These are phyloP conservation scores for Prunus mume DNA, from an alignment of 306 rosid genomes.

Conservation along the genomic window DNA sequence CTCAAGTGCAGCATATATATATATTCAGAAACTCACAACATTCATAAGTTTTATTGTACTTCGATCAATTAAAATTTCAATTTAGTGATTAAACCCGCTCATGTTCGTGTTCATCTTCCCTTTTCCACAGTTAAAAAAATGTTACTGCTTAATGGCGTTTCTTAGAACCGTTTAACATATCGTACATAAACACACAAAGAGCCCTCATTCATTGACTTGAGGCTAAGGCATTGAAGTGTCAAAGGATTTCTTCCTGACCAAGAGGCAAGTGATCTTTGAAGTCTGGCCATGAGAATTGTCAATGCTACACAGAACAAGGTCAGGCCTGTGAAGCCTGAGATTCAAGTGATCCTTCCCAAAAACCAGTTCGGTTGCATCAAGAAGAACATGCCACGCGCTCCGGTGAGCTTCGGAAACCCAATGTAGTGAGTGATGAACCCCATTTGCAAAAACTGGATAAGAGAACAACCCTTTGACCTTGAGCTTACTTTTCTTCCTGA, in stretches of 20 bases:
- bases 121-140: conserved; percentile 3
- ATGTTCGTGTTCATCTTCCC: background rate
- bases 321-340: conserved; percentile 78
- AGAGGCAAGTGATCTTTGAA: conserved; percentile 74
- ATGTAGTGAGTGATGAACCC: conserved; percentile 62
- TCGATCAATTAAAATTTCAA: conserved; percentile 4
- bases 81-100: background rate
- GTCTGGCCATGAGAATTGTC: conserved; percentile 67
- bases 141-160: background rate
- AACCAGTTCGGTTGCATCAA: conserved; percentile 70
- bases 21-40: background rate
- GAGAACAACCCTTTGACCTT: conserved; percentile 79
- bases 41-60: background rate
- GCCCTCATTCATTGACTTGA: conserved; percentile 47
- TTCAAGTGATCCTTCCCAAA: conserved; percentile 63
- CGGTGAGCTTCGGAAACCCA: conserved; percentile 94
- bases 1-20: background rate
- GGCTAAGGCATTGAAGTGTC: conserved; percentile 55
- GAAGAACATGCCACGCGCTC: conserved; percentile 87
- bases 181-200: background rate
- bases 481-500: conserved; percentile 75
- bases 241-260: conserved; percentile 77
- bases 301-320: conserved; percentile 71
- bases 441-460: conserved; percentile 69
- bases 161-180: conserved; percentile 4